Conservation (phyloP, 345 rosid genomes). For the Eucalyptus camaldulensis region DNA sequence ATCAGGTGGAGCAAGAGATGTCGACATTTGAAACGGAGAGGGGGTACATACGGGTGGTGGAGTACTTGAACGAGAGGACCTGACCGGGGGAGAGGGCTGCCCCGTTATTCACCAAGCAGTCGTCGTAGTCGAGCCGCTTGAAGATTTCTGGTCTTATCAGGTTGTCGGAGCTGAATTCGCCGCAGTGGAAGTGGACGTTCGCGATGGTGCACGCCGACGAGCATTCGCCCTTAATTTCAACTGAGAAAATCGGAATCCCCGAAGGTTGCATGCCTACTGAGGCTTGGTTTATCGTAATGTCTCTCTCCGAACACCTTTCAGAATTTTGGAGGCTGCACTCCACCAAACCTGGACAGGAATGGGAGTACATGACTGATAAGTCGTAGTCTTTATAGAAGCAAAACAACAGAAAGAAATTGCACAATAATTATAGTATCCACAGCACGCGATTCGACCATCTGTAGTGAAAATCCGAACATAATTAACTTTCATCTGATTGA, state of each 20-base stretch:
- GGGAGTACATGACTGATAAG: neutral
- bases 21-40: neutral
- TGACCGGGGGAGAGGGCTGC: neutral
- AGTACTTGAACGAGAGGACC: neutral
- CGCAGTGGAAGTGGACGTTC: neutral
- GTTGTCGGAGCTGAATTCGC: neutral
- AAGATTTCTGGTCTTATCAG: neutral
- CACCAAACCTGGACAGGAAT: neutral
- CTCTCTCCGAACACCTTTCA: neutral
- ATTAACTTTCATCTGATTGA: neutral
- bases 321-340: neutral
- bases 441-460: neutral
- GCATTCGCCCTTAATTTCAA: neutral
- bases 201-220: neutral
- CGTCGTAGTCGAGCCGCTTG: neutral
- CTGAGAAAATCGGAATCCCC: neutral
- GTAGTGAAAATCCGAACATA: neutral
- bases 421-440: neutral
- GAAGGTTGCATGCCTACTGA: neutral
- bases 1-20: no score
- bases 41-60: neutral
- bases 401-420: neutral
- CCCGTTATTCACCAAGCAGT: neutral
- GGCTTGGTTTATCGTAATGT: neutral
- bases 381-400: neutral